Evolutionary conservation across 164 flowering plant genomes (phyloP).

Genomic region (Vitis vinifera): DNA sequence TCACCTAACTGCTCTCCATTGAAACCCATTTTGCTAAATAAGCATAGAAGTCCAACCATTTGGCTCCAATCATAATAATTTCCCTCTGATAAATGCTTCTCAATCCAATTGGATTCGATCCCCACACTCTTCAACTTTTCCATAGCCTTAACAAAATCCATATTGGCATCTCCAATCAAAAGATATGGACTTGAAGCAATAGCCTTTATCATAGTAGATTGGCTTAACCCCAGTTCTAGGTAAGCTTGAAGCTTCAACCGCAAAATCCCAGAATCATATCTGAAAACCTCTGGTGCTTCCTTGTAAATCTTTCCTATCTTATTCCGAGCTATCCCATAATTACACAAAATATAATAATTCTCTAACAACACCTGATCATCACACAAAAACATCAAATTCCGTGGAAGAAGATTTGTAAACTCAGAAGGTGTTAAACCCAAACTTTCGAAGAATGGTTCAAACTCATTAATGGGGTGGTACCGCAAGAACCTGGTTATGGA

Average conservation of each 20-base stretch:
- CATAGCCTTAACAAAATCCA: constrained; percentile 37
- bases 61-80: constrained; percentile 50
- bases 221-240: constrained; percentile 45
- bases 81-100: constrained; percentile 30
- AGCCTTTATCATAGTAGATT: constrained; percentile 29
- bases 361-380: constrained; percentile 61
- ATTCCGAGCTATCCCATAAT: constrained; percentile 55
- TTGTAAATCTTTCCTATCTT: constrained; percentile 67
- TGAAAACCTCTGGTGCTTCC: constrained; percentile 54
- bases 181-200: constrained; percentile 49
- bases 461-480: constrained; percentile 80
- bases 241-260: constrained; percentile 38
- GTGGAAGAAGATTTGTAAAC: constrained; percentile 43
- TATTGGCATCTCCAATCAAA: constrained; percentile 43
- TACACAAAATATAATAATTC: constrained; percentile 56
- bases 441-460: constrained; percentile 90
- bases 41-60: constrained; percentile 35
- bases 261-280: constrained; percentile 51
- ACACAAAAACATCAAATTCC: constrained; percentile 51
- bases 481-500: constrained; percentile 54
- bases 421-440: constrained; percentile 60
- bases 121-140: constrained; percentile 44
- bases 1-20: constrained; percentile 34
- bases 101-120: constrained; percentile 42
- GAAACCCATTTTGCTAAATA: constrained; percentile 37